A percentile compares a stretch with the other conserved stretches of the same genome.
Conservation (phyloP, 257 asterid genomes). For the Primulina tabacum region DNA sequence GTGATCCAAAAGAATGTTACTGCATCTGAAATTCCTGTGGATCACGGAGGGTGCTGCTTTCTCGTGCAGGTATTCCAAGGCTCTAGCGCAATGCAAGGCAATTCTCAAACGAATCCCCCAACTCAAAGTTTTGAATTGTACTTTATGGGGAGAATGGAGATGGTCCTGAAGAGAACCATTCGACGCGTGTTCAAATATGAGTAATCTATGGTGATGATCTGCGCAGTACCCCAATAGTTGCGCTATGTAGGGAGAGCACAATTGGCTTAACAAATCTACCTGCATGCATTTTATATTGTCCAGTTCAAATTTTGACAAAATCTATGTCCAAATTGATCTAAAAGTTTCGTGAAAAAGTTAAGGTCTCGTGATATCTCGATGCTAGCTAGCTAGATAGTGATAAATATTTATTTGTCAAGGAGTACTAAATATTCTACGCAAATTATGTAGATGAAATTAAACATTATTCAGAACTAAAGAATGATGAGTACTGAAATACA, state of each 20-base stretch:
- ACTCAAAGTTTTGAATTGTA: conserved; percentile 24
- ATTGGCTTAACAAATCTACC: conserved; percentile 72
- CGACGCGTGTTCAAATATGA: conserved; percentile 65
- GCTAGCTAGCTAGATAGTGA: no score
- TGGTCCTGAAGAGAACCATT: conserved; percentile 53
- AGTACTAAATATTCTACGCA: no score
- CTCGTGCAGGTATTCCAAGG: conserved; percentile 72
- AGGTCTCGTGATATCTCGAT: no score
- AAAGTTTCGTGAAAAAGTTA: no score
- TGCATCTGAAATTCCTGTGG: conserved; percentile 69
- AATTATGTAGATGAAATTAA: no score
- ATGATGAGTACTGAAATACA: no score
- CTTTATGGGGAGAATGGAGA: conserved; percentile 39
- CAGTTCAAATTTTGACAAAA: no score
- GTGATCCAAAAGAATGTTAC: conserved; percentile 59
- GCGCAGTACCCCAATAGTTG: conserved; percentile 83
- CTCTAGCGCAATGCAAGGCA: conserved; percentile 71
- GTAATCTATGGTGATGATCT: conserved; percentile 64
- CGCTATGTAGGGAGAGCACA: conserved; percentile 53
- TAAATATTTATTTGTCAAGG: no score
- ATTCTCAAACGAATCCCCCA: conserved; percentile 64
- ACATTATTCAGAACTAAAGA: no score
- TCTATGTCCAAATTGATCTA: no score
- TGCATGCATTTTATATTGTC: conserved; percentile 11
- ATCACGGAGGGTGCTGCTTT: conserved; percentile 65